A percentile compares a stretch with the other conserved stretches of the same genome.
These are phyloP conservation scores for Mycena citricolor DNA, from an alignment of 1,284 basidiomycete genomes.

Conservation along the genomic window DNA sequence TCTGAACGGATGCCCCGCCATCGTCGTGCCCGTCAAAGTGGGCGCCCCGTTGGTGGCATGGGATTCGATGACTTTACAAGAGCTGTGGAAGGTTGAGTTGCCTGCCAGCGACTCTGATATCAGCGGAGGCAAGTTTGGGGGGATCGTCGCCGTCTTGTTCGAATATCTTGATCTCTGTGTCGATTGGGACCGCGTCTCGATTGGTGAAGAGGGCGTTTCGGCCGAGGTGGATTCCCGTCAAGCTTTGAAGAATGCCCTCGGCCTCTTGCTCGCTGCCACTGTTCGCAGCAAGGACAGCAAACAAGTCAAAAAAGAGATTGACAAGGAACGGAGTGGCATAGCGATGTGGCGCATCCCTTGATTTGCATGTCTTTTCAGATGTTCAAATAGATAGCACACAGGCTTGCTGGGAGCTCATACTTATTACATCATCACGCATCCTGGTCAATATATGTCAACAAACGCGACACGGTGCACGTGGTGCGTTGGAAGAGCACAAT, in stretches of 20 bases:
- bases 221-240: slow-evolving; percentile 35
- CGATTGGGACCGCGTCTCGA: slow-evolving; percentile 50
- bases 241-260: slow-evolving; percentile 46
- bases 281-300: slow-evolving; percentile 54
- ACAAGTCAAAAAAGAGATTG: slow-evolving; percentile 55
- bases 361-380: slow-evolving; percentile 14
- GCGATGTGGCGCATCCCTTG: slow-evolving; percentile 65
- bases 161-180: slow-evolving; percentile 63
- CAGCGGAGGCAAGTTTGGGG: slow-evolving; percentile 44
- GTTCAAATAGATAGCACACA: too few relatives aligned
- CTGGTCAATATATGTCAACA: too few relatives aligned
- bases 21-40: slow-evolving; percentile 57
- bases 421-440: too few relatives aligned
- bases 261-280: slow-evolving; percentile 52
- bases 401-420: too few relatives aligned
- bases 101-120: slow-evolving; percentile 32
- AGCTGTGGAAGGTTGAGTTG: slow-evolving; percentile 49
- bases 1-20: slow-evolving; percentile 58
- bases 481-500: too few relatives aligned
- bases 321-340: slow-evolving; percentile 55
- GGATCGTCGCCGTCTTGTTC: slow-evolving; percentile 51
- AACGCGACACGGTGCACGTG: too few relatives aligned
- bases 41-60: slow-evolving; percentile 63
- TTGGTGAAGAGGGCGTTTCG: slow-evolving; percentile 20
- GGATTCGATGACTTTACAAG: slow-evolving; percentile 57